Conservation (phyloP, 164 flowering plant species). For the Liriodendron chinense region DNA sequence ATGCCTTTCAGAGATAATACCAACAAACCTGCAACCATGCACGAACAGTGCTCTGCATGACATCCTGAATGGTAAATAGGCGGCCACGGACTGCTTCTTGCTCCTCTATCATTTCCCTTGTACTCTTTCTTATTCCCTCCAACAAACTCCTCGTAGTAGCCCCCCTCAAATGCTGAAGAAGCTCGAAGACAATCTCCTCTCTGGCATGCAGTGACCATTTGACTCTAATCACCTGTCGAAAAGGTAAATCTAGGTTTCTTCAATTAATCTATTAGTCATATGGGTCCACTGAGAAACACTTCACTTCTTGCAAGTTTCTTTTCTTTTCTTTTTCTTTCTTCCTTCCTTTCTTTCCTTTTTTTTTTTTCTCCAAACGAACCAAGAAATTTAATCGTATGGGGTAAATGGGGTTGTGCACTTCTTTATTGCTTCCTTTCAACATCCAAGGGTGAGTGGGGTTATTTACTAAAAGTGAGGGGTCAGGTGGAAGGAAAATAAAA, state of each 20-base stretch:
- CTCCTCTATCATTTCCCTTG: conserved; percentile 94
- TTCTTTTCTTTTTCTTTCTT: no score
- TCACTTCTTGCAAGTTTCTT: no score
- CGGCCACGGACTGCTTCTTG: conserved; percentile 99
- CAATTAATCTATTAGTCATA: background rate
- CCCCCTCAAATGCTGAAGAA: conserved; percentile 77
- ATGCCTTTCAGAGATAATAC: background rate
- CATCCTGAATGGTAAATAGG: conserved; percentile 95
- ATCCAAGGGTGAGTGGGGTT: no score
- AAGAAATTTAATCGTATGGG: no score
- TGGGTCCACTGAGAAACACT: background rate
- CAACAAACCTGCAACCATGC: conserved; percentile 86
- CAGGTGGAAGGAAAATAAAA: no score
- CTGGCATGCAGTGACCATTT: conserved; percentile 99
- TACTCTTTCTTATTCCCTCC: conserved; percentile 73
- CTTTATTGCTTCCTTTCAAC: no score
- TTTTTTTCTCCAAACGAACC: no score
- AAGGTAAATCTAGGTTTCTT: background rate
- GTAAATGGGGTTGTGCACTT: no score
- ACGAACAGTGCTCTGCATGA: conserved; percentile 88
- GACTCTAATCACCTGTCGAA: conserved; percentile 76
- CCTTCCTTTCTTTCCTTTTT: no score
- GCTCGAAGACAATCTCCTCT: conserved; percentile 93
- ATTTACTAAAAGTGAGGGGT: no score
- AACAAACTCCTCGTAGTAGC: conserved; percentile 45